These are phyloP conservation scores for Saccharum officinarum DNA, from an alignment of 176 grass and related monocot genomes.

Conservation along the genomic window DNA sequence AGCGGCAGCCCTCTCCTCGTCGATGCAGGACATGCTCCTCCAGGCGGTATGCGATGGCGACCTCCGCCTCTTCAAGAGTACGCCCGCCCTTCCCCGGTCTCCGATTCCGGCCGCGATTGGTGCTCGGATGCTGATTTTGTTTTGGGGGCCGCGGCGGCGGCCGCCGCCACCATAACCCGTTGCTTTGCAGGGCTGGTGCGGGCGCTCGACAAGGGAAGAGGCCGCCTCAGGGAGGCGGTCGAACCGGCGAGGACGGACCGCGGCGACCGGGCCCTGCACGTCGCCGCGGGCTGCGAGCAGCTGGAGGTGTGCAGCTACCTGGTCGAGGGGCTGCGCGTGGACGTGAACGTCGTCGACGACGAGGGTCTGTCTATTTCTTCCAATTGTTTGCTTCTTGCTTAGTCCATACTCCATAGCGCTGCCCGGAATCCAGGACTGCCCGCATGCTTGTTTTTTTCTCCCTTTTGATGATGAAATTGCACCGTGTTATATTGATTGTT, in stretches of 20 bases:
- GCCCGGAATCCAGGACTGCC: too few species aligned
- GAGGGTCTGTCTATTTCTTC: neutral
- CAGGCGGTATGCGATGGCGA: conserved; percentile 1
- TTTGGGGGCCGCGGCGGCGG: neutral
- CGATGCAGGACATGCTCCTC: neutral
- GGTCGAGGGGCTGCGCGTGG: conserved; percentile 16
- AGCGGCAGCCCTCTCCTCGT: neutral
- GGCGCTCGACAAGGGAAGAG: neutral
- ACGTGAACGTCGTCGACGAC: conserved; percentile 14
- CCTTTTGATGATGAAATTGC: too few species aligned
- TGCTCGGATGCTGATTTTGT: neutral
- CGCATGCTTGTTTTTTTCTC: too few species aligned
- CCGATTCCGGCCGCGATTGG: neutral
- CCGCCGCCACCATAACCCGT: neutral
- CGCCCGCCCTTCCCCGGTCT: neutral
- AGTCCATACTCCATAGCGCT: too few species aligned
- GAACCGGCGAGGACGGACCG: conserved; percentile 2
- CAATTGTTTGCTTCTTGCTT: too few species aligned
- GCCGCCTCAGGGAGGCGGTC: conserved; percentile 4
- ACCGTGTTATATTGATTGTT: too few species aligned
- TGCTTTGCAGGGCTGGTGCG: neutral
- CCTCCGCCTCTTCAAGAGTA: neutral
- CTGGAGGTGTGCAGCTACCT: conserved; percentile 31
- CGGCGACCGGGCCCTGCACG: neutral
- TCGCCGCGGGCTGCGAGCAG: neutral